phyloP scores from a whole-genome alignment of 225 moss, liverwort and hornwort genomes.

The Marchantia paleacea region DNA sequence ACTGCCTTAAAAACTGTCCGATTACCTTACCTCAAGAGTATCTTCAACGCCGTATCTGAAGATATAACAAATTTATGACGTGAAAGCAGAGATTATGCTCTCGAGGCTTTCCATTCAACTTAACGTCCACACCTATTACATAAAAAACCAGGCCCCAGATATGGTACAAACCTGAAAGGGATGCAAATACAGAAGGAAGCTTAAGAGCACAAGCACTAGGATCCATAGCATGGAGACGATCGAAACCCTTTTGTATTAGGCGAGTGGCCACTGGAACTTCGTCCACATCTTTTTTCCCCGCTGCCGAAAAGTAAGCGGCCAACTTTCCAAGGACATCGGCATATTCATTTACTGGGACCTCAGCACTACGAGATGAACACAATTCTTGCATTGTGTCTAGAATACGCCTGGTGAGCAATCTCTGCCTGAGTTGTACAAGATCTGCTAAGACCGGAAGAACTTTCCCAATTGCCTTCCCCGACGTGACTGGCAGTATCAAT shows the following conservation, averaged over 20 bases:
- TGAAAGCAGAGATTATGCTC: too few relatives aligned
- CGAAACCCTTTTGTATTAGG: conserved; percentile 79
- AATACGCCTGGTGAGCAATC: conserved; percentile 76
- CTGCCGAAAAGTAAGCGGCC: conserved; percentile 50
- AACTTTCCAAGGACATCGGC: conserved; percentile 66
- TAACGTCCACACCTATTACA: neutral
- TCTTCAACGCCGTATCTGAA: too few relatives aligned
- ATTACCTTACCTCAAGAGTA: too few relatives aligned
- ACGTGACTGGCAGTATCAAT: conserved; percentile 66
- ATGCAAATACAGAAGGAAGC: conserved; percentile 71
- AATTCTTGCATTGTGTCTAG: conserved; percentile 80
- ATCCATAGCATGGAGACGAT: conserved; percentile 63
- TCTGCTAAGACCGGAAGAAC: conserved; percentile 69
- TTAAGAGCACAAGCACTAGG: conserved; percentile 53
- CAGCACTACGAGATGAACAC: conserved; percentile 59
- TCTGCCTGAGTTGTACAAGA: conserved; percentile 77
- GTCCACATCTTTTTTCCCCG: conserved; percentile 74
- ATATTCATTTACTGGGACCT: conserved; percentile 63
- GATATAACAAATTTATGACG: too few relatives aligned
- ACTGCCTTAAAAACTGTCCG: too few relatives aligned
- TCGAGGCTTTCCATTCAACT: too few relatives aligned
- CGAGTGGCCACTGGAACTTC: conserved; percentile 90
- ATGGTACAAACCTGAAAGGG: conserved; percentile 52
- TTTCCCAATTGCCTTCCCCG: conserved; percentile 69
- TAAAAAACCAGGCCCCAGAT: too few relatives aligned